These are phyloP conservation scores for Diaporthe eres DNA, from an alignment of 2,329 filamentous ascomycete species.

Conservation along the genomic window DNA sequence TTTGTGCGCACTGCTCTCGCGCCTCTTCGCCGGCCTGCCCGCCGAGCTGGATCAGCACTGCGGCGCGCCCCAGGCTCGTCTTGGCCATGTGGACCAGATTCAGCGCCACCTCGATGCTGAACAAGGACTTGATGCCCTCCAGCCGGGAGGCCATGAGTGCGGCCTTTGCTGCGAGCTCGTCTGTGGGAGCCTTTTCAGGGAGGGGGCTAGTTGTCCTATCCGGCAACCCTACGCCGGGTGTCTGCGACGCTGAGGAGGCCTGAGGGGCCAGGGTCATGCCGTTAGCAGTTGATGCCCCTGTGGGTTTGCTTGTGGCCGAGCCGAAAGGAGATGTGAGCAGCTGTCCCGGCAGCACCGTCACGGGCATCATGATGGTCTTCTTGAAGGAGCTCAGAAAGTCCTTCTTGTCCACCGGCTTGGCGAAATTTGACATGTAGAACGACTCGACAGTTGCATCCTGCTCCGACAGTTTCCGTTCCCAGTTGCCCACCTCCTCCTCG, in stretches of 20 bases:
- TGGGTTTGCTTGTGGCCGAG: constrained; percentile 55
- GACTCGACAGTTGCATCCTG: constrained; percentile 93
- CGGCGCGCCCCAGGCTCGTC: constrained; percentile 85
- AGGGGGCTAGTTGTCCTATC: constrained; percentile 59
- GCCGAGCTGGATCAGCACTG: constrained; percentile 84
- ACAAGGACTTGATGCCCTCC: constrained; percentile 94
- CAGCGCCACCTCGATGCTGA: constrained; percentile 95
- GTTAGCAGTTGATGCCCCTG: constrained; percentile 44
- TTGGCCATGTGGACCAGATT: constrained; percentile 92
- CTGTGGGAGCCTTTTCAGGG: constrained; percentile 81
- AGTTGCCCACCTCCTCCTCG: constrained; percentile 82
- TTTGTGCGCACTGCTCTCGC: constrained; percentile 87
- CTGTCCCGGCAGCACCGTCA: constrained; percentile 83
- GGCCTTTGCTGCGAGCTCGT: constrained; percentile 96
- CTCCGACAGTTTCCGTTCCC: constrained; percentile 93
- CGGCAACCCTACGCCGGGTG: constrained; percentile 57
- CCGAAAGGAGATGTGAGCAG: constrained; percentile 72
- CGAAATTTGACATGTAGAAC: constrained; percentile 96
- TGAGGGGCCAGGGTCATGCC: constrained; percentile 53
- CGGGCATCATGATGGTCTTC: constrained; percentile 99
- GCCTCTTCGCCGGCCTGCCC: constrained; percentile 87
- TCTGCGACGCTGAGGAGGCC: constrained; percentile 65
- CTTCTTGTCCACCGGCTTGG: constrained; percentile 93
- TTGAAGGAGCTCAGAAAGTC: constrained; percentile 98
- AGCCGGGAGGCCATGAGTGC: constrained; percentile 95